Base-by-base conservation (phyloP, 192 early-diverging fungal genomes). In the Entophlyctis luteolus region DNA sequence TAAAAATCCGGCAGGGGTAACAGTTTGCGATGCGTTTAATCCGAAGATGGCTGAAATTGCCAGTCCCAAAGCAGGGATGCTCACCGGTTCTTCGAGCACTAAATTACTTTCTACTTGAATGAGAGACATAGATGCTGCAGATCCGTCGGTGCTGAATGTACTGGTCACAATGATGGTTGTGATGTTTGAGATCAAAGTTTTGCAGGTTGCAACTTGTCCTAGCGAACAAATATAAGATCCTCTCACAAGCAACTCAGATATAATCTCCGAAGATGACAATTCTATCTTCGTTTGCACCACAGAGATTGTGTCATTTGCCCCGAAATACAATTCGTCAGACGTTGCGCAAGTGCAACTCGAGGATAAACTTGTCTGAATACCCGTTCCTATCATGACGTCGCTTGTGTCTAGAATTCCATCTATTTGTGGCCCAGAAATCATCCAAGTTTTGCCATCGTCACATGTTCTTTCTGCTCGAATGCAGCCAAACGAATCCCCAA, bases 351-450 rank as follows among this genome's bases (percentile, higher is more conserved):
- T 27, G 47, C 62, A 65, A 48, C 6, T 28, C 25, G 62, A 25
- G 16, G 16, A 34, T 18, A 65, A 53, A 16, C 34, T 53, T 34
- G 35, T 48, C 20, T 65, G 48, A 29, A 50, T 28, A 27, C 62
- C 62, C 0, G 20, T 5, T 27, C 62, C 62, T 0, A 31, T 48
- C 31, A 65, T 53, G 3, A 49, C 33, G 35, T 65, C 62, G 3
- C 62, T 49, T 16, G 10, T 22, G 10, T 29, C 47, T 16, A 65
- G 48, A 5, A 31, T 31, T 22, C 48, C 62, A 3, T 33, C 4
- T 10, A 65, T 46, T 23, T 65, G 62, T n/a, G 62, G 62, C 14
- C 62, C 62, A 50, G 32, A 22, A 18, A 50, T n/a, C 16, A 50
- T 53, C 16, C 23, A n/a, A 20, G 62, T 29, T 4, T 34, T 34